A percentile compares a stretch with the other conserved stretches of the same genome.
These are phyloP conservation scores for Eucalyptus erythrocorys DNA, from an alignment of 345 rosid species.

Conservation along the genomic window DNA sequence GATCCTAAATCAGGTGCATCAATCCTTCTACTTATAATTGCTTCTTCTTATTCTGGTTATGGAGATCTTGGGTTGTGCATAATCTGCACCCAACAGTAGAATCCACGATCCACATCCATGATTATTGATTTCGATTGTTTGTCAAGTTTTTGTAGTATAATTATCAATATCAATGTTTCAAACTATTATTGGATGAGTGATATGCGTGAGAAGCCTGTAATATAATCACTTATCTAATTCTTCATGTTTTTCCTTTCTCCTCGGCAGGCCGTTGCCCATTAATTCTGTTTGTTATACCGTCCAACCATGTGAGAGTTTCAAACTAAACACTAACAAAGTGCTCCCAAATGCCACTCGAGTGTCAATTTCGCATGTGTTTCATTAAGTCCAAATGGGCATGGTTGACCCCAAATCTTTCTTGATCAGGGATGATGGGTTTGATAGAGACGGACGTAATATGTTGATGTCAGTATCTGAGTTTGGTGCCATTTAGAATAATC, in stretches of 20 bases:
- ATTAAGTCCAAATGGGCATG: not conserved
- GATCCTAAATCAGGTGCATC: no score
- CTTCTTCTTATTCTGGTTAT: no score
- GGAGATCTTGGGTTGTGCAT: no score
- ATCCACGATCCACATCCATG: not conserved
- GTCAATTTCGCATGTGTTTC: not conserved
- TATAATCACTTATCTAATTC: not conserved
- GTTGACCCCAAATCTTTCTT: not conserved
- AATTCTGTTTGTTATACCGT: not conserved
- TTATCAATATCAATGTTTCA: not conserved
- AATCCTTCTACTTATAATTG: no score
- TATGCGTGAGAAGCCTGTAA: not conserved
- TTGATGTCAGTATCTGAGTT: not conserved
- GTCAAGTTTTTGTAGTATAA: not conserved
- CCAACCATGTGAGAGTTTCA: not conserved
- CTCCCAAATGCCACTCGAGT: not conserved
- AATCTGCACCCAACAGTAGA: no score
- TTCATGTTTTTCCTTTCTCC: not conserved
- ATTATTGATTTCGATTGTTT: not conserved
- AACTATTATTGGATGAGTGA: not conserved
- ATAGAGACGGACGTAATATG: not conserved
- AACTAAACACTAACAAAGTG: not conserved
- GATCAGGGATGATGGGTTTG: not conserved
- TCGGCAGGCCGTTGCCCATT: not conserved
- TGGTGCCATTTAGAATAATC: not conserved